Conservation (phyloP, 805 yeast species). For the Ogataea philodendri region DNA sequence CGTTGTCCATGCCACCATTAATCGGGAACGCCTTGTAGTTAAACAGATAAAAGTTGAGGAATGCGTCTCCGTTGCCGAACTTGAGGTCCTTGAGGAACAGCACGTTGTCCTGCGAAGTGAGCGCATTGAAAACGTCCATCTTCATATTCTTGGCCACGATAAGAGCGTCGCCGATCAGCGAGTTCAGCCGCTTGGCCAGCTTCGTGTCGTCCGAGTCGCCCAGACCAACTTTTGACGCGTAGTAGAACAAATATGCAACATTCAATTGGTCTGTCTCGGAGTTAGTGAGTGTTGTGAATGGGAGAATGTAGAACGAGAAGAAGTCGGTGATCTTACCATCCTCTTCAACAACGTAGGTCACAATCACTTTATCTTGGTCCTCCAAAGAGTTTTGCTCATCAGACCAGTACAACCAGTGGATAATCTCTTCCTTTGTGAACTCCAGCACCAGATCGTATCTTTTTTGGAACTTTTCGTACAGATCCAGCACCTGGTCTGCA, state of each 20-base stretch:
- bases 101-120: slow-evolving; percentile 87
- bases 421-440: slow-evolving; percentile 62
- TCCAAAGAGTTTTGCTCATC: slow-evolving; percentile 18
- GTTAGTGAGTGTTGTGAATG: slow-evolving; percentile 77
- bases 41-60: slow-evolving; percentile 85
- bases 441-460: slow-evolving; percentile 72
- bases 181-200: slow-evolving; percentile 57
- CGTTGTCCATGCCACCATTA: slow-evolving; percentile 69
- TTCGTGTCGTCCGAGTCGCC: slow-evolving; percentile 40
- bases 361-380: slow-evolving; percentile 51
- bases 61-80: slow-evolving; percentile 93
- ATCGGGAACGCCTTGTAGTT: slow-evolving; percentile 83
- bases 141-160: slow-evolving; percentile 63
- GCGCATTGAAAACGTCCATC: slow-evolving; percentile 92
- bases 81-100: slow-evolving; percentile 77
- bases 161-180: slow-evolving; percentile 70
- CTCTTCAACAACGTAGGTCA: slow-evolving; percentile 72
- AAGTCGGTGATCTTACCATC: slow-evolving; percentile 79
- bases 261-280: slow-evolving; percentile 64
- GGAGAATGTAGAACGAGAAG: slow-evolving; percentile 83
- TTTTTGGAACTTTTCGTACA: slow-evolving; percentile 61
- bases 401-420: slow-evolving; percentile 77
- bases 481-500: slow-evolving; percentile 56
- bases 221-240: slow-evolving; percentile 69
- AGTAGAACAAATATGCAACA: slow-evolving; percentile 86